Conservation (phyloP, 2,329 filamentous ascomycete genomes). For the Eutypella sp. region DNA sequence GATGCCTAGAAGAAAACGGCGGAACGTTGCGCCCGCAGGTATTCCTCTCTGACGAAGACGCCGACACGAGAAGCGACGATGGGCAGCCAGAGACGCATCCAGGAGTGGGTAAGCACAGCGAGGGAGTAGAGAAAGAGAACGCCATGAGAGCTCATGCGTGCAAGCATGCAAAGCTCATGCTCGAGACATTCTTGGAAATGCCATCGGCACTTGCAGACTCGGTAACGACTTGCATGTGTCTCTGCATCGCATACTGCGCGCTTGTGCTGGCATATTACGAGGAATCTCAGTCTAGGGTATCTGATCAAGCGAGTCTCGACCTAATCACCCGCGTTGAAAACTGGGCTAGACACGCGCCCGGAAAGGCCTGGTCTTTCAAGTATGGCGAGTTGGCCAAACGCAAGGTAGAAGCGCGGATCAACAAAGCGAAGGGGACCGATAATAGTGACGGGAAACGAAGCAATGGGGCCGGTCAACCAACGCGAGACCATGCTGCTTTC, state of each 20-base stretch:
- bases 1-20: constrained; percentile 25
- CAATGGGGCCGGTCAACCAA: background rate
- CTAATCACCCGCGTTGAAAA: constrained; percentile 24
- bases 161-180: constrained; percentile 23
- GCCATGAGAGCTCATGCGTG: constrained; percentile 20
- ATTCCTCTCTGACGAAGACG: constrained; percentile 21
- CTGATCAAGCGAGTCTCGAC: constrained; percentile 20
- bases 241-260: constrained; percentile 29
- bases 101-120: constrained; percentile 2
- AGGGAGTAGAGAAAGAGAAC: constrained; percentile 9
- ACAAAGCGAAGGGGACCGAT: background rate
- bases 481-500: background rate
- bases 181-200: constrained; percentile 29
- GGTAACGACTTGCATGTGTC: constrained; percentile 23
- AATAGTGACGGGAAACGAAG: background rate
- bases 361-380: constrained; percentile 27
- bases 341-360: constrained; percentile 25
- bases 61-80: constrained; percentile 9
- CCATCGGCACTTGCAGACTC: constrained; percentile 25
- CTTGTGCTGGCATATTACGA: constrained; percentile 28
- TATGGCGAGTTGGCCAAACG: constrained; percentile 24
- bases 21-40: constrained; percentile 22
- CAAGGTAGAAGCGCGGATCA: constrained; percentile 23
- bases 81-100: no score
- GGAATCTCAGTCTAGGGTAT: constrained; percentile 23